These are phyloP conservation scores for Nitzschia sp. DNA, from an alignment of 108 stramenopile genomes.

Conservation along the genomic window DNA sequence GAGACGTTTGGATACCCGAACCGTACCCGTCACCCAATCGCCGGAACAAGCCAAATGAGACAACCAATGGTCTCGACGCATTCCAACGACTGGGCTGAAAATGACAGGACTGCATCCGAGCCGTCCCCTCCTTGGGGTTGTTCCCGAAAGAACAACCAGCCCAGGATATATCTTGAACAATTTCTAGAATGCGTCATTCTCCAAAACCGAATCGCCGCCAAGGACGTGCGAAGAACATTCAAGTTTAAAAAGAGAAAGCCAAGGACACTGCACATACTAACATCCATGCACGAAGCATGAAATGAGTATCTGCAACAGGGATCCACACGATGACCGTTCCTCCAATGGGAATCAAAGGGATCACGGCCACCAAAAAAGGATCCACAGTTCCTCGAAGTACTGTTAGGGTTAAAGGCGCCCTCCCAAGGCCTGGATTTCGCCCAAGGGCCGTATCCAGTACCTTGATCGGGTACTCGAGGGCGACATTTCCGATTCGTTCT, in stretches of 20 bases:
- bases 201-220: constrained; percentile 30
- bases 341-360: constrained; percentile 4
- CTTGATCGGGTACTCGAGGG: constrained; percentile 31
- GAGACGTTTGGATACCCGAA: constrained; percentile 4
- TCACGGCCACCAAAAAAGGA: constrained; percentile 3
- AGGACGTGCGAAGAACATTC: constrained; percentile 4
- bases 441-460: constrained; percentile 30
- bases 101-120: background rate
- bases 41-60: constrained; percentile 1
- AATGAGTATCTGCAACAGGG: background rate
- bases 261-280: constrained; percentile 13
- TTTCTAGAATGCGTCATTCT: constrained; percentile 11
- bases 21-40: constrained; percentile 12
- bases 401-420: constrained; percentile 36
- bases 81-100: constrained; percentile 1
- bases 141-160: constrained; percentile 9
- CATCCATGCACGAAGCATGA: no score
- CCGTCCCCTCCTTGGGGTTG: constrained; percentile 26
- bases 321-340: background rate
- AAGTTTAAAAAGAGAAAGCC: no score
- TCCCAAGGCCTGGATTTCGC: constrained; percentile 11
- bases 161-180: background rate
- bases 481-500: constrained; percentile 28
- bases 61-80: constrained; percentile 26
- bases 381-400: constrained; percentile 7